A percentile compares a stretch with the other conserved stretches of the same genome.
These are phyloP conservation scores for Pestalotiopsis sp. DNA, from an alignment of 2,329 filamentous ascomycete species.

Conservation along the genomic window DNA sequence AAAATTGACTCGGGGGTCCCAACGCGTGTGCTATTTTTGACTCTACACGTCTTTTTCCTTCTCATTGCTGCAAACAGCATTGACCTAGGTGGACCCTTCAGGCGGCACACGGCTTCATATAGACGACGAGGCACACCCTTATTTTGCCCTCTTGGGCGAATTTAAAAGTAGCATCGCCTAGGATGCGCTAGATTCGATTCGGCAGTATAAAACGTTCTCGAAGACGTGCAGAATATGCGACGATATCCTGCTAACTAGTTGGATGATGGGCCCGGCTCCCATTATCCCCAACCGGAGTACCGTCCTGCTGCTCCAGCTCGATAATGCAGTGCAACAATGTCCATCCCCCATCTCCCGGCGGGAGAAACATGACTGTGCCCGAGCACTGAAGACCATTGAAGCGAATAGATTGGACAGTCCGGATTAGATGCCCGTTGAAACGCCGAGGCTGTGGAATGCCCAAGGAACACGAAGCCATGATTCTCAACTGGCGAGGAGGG, in stretches of 20 bases:
- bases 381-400: not conserved
- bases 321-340: not conserved
- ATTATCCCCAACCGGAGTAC: not conserved
- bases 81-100: not conserved
- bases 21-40: conserved; percentile 4
- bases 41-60: not conserved
- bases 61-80: not conserved
- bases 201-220: conserved; percentile 11
- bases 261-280: not conserved
- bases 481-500: not conserved
- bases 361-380: not conserved
- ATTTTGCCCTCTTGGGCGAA: not conserved
- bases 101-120: conserved; percentile 3
- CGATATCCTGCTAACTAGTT: not conserved
- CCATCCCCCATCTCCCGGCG: not conserved
- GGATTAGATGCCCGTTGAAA: conserved; percentile 8
- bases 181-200: conserved; percentile 4
- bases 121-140: conserved; percentile 3
- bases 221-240: conserved; percentile 7
- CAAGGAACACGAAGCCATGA: not conserved
- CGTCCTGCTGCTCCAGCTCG: not conserved
- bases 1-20: not conserved
- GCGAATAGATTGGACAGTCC: conserved; percentile 2
- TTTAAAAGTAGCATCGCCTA: not conserved
- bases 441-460: conserved; percentile 3